Base-by-base conservation (phyloP, 2,329 filamentous ascomycete genomes). In the Fusarium sp. region DNA sequence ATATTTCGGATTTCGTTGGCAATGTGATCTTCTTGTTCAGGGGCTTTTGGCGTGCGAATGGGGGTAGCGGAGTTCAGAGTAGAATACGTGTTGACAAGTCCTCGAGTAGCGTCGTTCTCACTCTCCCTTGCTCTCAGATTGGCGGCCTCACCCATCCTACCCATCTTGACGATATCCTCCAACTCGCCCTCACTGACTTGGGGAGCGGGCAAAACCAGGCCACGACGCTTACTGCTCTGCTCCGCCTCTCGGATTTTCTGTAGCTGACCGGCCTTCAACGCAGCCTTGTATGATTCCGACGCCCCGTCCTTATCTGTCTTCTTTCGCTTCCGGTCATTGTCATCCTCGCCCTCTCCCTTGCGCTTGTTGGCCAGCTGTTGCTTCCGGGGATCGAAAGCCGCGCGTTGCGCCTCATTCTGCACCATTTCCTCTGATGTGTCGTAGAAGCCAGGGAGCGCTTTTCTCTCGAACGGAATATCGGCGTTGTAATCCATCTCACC, bases 401-500 rank as follows among this genome's bases (percentile, higher is more conserved):
- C 91, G 56, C 94, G 90, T 80, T 97, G 92, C 66, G 89, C 89
- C 82, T 99, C 95, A 81, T 99, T 99, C 74, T 87, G 88, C 9
- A 85, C 83, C 74, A 93, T 86, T 80, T 99, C 96, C 20, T 98
- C 95, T 7, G 86, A 86, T 0, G 96, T 99, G 80, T 99, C 95
- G 83, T 95, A 97, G 81, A 99, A 99, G 18, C 96, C 96, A 28
- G 91, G 86, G 0, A 93, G 92, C 1, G 96, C 92, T 72, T 93
- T 93, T 83, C 96, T 98, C 82, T 99, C 96, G 74, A 99, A 98
- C 0, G 96, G 96, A 73, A 99, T 97, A 77, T 99, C 96, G 77
- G 96, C 96, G 82, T 99, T 99, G 86, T 99, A 99, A 83, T 99
- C 96, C 94, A 99, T 99, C 85, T 98, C 92, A 1, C 96, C 96